phyloP scores from a whole-genome alignment of 441 rosid species.

The Croton laevigatus region DNA sequence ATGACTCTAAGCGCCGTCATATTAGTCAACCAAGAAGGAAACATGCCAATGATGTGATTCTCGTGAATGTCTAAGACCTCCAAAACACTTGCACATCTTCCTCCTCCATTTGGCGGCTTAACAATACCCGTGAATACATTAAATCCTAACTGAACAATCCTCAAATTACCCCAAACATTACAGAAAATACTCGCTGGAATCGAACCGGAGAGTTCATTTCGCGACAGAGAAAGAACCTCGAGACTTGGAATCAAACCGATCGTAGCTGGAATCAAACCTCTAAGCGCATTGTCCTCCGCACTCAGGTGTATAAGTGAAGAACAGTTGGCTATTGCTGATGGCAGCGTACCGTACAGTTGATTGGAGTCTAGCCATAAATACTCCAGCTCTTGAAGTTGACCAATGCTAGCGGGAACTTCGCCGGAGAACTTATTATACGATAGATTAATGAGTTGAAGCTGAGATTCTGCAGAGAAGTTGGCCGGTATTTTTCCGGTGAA shows the following conservation, averaged over 20 bases:
- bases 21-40: constrained; percentile 10
- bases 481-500: neutral
- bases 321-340: constrained; percentile 8
- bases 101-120: constrained; percentile 4
- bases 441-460: constrained; percentile 7
- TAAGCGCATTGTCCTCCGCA: neutral
- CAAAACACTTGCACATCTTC: neutral
- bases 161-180: neutral
- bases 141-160: constrained; percentile 5
- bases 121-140: constrained; percentile 5
- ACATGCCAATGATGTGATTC: constrained; percentile 1
- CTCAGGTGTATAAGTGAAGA: constrained; percentile 7
- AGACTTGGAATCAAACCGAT: constrained; percentile 1
- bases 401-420: neutral
- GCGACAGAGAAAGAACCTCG: neutral
- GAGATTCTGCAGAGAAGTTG: constrained; percentile 3
- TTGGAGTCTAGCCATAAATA: constrained; percentile 9
- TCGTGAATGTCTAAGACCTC: constrained; percentile 5
- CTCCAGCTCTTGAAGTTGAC: constrained; percentile 1
- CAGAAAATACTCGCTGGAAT: constrained; percentile 2
- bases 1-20: constrained; percentile 9
- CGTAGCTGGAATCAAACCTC: constrained; percentile 11
- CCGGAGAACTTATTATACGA: constrained; percentile 4
- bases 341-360: constrained; percentile 1
- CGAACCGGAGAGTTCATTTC: neutral